Percentiles rank a stretch among this genome's conserved stretches.
phyloP scores from a whole-genome alignment of 495 filamentous ascomycete species.

The Penicillium bialowiezense region DNA sequence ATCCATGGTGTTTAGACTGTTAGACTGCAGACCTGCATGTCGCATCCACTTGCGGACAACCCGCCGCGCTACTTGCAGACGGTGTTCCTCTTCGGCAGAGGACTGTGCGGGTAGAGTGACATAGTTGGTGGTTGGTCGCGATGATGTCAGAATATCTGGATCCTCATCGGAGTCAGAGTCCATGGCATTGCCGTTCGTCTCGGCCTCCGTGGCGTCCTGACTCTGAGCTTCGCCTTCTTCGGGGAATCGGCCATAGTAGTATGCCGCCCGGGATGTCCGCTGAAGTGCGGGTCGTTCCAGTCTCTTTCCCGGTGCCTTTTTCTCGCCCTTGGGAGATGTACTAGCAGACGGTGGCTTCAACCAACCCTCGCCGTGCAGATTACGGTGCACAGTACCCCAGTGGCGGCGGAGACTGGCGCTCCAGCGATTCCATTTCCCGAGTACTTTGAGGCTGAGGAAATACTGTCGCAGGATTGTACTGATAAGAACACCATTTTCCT shows the following conservation, averaged over 20 bases:
- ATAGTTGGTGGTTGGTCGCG: slow-evolving; percentile 36
- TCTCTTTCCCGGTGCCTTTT: slow-evolving; percentile 21
- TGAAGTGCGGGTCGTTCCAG: slow-evolving; percentile 23
- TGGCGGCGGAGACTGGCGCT: slow-evolving; percentile 54
- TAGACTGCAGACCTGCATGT: slow-evolving; percentile 55
- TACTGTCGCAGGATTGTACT: slow-evolving; percentile 84
- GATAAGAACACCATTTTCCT: slow-evolving; percentile 83
- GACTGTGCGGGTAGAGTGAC: slow-evolving; percentile 38
- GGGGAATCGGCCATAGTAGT: slow-evolving; percentile 45
- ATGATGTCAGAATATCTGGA: slow-evolving; percentile 38
- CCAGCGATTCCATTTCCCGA: slow-evolving; percentile 73
- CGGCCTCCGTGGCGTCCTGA: slow-evolving; percentile 21
- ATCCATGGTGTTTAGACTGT: slow-evolving; percentile 31
- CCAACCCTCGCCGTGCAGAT: slow-evolving; percentile 44
- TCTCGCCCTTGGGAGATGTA: slow-evolving; percentile 28
- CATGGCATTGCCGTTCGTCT: slow-evolving; percentile 33
- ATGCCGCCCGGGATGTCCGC: slow-evolving; percentile 23
- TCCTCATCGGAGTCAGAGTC: slow-evolving; percentile 47
- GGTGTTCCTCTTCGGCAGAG: slow-evolving; percentile 37
- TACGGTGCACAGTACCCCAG: slow-evolving; percentile 59
- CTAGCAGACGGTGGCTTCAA: slow-evolving; percentile 31
- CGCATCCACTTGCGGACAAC: slow-evolving; percentile 74
- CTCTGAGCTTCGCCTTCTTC: slow-evolving; percentile 34
- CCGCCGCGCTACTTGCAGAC: slow-evolving; percentile 52
- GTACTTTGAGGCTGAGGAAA: slow-evolving; percentile 76